Evolutionary conservation across 2,329 filamentous ascomycete genomes (phyloP).

Genomic region (Malbranchea zuffiana): DNA sequence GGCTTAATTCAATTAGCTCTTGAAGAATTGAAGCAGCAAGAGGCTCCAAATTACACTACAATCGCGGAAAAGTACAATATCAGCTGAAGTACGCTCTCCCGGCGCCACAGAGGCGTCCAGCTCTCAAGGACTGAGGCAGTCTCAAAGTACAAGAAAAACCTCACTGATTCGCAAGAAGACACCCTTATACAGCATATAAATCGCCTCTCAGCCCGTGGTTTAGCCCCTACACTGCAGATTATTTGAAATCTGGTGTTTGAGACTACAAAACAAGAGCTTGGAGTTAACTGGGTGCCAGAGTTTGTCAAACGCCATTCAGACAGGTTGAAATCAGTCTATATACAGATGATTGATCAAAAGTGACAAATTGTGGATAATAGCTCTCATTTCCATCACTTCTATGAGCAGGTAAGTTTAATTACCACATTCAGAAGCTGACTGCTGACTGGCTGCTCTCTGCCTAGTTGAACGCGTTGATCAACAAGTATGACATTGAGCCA

Average conservation of each 20-base stretch:
- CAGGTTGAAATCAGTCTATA: conserved; percentile 4
- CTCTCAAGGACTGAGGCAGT: conserved; percentile 1
- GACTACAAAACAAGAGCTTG: neutral
- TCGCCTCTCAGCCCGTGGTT: neutral
- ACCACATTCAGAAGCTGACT: neutral
- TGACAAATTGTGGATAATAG: conserved; percentile 8
- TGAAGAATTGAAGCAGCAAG: conserved; percentile 8
- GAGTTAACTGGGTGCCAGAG: neutral
- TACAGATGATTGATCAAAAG: conserved; percentile 7
- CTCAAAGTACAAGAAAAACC: neutral
- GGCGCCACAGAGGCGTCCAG: neutral
- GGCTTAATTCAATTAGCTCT: conserved; percentile 1
- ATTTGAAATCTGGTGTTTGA: conserved; percentile 6
- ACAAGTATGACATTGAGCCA: conserved; percentile 3
- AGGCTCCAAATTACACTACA: conserved; percentile 3
- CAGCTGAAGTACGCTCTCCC: neutral
- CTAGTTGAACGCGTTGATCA: conserved; percentile 6
- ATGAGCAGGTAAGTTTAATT: conserved; percentile 5
- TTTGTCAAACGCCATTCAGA: conserved; percentile 2
- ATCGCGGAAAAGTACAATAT: conserved; percentile 4
- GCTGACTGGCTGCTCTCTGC: neutral
- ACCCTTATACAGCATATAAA: conserved; percentile 6
- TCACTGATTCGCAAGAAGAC: conserved; percentile 2
- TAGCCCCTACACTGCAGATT: conserved; percentile 1
- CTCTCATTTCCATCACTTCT: conserved; percentile 6